Base-by-base conservation (phyloP, 2,329 filamentous ascomycete species). In the Fusarium succisae region DNA sequence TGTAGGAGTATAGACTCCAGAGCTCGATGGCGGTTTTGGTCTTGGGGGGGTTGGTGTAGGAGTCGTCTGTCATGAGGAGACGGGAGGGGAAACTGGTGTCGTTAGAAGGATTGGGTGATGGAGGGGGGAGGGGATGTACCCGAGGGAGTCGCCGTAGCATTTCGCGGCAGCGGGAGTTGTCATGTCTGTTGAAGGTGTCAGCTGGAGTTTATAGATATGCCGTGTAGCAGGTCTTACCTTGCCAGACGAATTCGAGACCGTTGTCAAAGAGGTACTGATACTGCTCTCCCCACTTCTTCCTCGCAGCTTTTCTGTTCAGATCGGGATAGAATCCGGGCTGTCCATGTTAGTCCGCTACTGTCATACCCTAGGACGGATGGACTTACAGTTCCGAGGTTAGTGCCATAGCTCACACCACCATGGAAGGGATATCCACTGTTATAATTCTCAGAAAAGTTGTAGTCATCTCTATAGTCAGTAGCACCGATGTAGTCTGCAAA, bases 191-290 rank as follows among this genome's bases (percentile, higher is more conserved):
- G 6, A 12, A 10, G 0, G 9, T 2, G 17, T 53, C n/a, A 50
- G 22, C 22, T 30, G 13, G 47, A 50, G 3, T 50, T 32, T 1
- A 12, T 32, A 11, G 26, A 50, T 9, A 26, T 32, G 22, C 1
- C 5, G 3, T 32, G 8, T 5, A n/a, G 15, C 0, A 3, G 0
- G 11, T 4, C 11, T 3, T 51, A 8, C 32, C 51, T 18, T 63
- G 60, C 54, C 60, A 59, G 8, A 63, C 60, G 32, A 59, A 63
- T 22, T 63, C 60, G n/a, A 63, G 60, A 10, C 60, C 54, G 3
- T 48, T 58, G 4, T 63, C 60, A 6, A 63, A 63, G 11, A 63
- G 54, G 8, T 59, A 38, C 37, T 63, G 53, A 15, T 63, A 63
- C 43, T 63, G 60, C 8, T 47, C 54, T 4, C 60, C 60, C 60